Base-by-base conservation (phyloP, 2,329 filamentous ascomycete genomes). In the Stagonosporopsis rhizophila region DNA sequence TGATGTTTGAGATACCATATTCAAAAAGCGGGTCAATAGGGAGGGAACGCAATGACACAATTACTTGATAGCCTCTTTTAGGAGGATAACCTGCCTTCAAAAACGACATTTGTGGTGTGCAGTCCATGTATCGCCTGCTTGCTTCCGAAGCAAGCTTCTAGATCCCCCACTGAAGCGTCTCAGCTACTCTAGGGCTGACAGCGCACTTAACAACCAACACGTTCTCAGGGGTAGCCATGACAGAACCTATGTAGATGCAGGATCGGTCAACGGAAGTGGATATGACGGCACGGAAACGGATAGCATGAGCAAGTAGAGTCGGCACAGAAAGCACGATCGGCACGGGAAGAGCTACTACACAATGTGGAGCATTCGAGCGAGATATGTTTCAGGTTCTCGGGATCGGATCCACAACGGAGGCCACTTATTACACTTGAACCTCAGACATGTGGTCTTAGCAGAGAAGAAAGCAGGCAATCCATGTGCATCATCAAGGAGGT, bases 1-100 rank as follows among this genome's bases (percentile, higher is more conserved):
- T 47, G 37, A 35, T 35, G 11, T 51, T 51, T 35, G 20, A 37
- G 39, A 55, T 55, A 49, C 52, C 44, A 55, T 22, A 12, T 42
- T 39, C 40, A 28, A 39, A 19, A 39, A 42, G 12, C 28, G 37
- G 38, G 19, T 46, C 14, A 32, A 6, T 25, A 28, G 22, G 35
- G 17, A 34, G 20, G 23, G 19, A 35, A 37, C 37, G 47, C 42
- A 48, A 42, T 51, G 53, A 56, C 52, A 52, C 48, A 48, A 52
- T 44, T 42, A 46, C 30, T 48, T 52, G 42, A 52, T 28, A 30
- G 19, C 22, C 38, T 47, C 42, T 51, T 42, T 52, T 27, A 48
- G 38, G 53, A 45, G 47, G 47, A 44, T 7, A 5, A 28, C 15
- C 19, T 32, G 41, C 14, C 22, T 23, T 35, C 28, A 27, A 34